Conservation (phyloP, 2,329 filamentous ascomycete genomes). For the Fusarium napiforme region DNA sequence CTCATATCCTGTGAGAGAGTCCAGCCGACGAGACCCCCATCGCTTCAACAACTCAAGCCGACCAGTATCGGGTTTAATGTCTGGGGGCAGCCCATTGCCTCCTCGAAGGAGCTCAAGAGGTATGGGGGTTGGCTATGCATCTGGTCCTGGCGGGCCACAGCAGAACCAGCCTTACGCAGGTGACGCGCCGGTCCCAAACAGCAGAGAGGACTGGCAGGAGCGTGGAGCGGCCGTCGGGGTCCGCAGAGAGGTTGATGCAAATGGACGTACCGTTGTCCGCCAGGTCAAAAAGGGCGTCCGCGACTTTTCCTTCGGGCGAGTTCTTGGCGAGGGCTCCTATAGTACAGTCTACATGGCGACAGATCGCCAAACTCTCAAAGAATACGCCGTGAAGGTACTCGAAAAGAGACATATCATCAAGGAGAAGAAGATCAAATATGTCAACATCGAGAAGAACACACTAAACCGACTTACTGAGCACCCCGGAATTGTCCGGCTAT, state of each 20-base stretch:
- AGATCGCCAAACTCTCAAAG: constrained; percentile 91
- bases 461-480: constrained; percentile 96
- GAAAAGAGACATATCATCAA: constrained; percentile 99
- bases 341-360: constrained; percentile 94
- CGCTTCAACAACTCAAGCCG: constrained; percentile 72
- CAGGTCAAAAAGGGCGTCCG: constrained; percentile 97
- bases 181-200: constrained; percentile 60
- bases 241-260: constrained; percentile 84
- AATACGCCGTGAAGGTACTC: constrained; percentile 97
- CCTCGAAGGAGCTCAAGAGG: constrained; percentile 82
- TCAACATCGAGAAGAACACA: constrained; percentile 99
- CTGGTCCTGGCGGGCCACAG: constrained; percentile 41
- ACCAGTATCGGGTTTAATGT: constrained; percentile 58
- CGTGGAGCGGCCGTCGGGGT: constrained; percentile 88
- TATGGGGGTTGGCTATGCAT: constrained; percentile 66
- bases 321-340: constrained; percentile 96
- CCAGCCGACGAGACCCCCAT: constrained; percentile 69
- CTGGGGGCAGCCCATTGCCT: constrained; percentile 70
- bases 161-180: constrained; percentile 47
- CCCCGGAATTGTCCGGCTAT: constrained; percentile 93
- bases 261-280: constrained; percentile 82
- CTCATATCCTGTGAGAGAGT: constrained; percentile 69
- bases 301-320: constrained; percentile 92
- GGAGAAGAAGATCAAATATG: constrained; percentile 99
- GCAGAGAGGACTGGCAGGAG: constrained; percentile 95